Base-by-base conservation (phyloP, 2,329 filamentous ascomycete genomes). In the Neonectria punicea region DNA sequence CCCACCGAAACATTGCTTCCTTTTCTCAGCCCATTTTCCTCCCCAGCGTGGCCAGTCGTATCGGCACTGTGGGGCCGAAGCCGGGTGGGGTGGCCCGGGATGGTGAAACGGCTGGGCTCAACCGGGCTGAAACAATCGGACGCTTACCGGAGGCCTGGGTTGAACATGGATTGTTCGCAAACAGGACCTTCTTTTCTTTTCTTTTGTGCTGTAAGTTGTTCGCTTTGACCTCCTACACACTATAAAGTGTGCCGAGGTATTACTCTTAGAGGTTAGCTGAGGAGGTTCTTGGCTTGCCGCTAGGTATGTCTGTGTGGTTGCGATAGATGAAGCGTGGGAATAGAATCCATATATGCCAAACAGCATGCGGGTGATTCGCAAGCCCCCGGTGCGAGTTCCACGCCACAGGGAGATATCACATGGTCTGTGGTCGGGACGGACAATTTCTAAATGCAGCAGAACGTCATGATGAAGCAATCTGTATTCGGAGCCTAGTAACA, bases 121-220 rank as follows among this genome's bases (percentile, higher is more conserved):
- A n/a, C 22, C 50, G 39, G 43, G 55, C 50, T 63, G 55, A 59
- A 58, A 59, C 61, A n/a, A 44, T 53, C 47, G 55, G 41, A 53
- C 39, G 25, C 60, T 53, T 53, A 44, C 60, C 53, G 39, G 32
- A 36, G 44, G 53, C 22, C 11, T 30, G 44, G 58, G 22, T 39
- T 53, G 30, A n/a, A 14, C 49, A 13, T 30, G 25, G 36, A 36
- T 20, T 13, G 14, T 22, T 18, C 28, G 43, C 47, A 30, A 53
- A 43, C 28, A 28, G 4, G 16, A 41, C 39, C 32, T 44, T 30
- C 11, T 16, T 22, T 53, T 53, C 34, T 16, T 43, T 30, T 25
- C 25, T 44, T 53, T 47, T 44, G 2, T 43, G 3, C 36, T 36
- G 43, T 44, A 16, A 6, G 47, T 56, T 32, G n/a, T 16, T 49